A percentile compares a stretch with the other conserved stretches of the same genome.
These are phyloP conservation scores for Komagataella pseudopastoris DNA, from an alignment of 805 yeast genomes.

Conservation along the genomic window DNA sequence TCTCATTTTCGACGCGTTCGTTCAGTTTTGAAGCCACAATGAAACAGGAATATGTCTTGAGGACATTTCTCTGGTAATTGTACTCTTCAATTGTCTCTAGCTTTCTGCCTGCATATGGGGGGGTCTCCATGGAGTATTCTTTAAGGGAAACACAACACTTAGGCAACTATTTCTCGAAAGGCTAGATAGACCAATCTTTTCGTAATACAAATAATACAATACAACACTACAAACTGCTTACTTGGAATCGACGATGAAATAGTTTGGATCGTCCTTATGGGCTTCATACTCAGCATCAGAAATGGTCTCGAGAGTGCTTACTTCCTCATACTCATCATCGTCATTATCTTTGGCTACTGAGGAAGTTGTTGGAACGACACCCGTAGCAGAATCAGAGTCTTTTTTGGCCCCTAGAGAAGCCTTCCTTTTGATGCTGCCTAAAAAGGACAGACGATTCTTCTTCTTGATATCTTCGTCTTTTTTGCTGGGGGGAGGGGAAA, in stretches of 20 bases:
- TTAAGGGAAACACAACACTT: not conserved
- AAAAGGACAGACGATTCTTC: slow-evolving; percentile 2
- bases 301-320: slow-evolving; percentile 32
- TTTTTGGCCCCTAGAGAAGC: slow-evolving; percentile 1
- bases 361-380: slow-evolving; percentile 3
- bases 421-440: not conserved
- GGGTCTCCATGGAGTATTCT: too few species aligned
- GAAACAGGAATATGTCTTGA: not conserved
- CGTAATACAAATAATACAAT: not conserved
- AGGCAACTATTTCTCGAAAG: not conserved
- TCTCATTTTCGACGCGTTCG: not conserved
- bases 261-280: slow-evolving; percentile 33
- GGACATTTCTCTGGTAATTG: not conserved
- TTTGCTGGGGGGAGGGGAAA: not conserved
- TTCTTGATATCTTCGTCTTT: slow-evolving; percentile 9
- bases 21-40: not conserved
- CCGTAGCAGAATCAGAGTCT: slow-evolving; percentile 1
- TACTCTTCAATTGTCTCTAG: not conserved
- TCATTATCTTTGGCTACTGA: slow-evolving; percentile 1
- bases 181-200: not conserved
- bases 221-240: slow-evolving; percentile 1
- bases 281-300: slow-evolving; percentile 30
- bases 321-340: slow-evolving; percentile 15
- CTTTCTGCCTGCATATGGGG: not conserved
- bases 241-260: slow-evolving; percentile 22